A percentile compares a stretch with the other conserved stretches of the same genome.
Conservation (phyloP, 2,329 filamentous ascomycete species). For the Pseudogymnoascus sp. region DNA sequence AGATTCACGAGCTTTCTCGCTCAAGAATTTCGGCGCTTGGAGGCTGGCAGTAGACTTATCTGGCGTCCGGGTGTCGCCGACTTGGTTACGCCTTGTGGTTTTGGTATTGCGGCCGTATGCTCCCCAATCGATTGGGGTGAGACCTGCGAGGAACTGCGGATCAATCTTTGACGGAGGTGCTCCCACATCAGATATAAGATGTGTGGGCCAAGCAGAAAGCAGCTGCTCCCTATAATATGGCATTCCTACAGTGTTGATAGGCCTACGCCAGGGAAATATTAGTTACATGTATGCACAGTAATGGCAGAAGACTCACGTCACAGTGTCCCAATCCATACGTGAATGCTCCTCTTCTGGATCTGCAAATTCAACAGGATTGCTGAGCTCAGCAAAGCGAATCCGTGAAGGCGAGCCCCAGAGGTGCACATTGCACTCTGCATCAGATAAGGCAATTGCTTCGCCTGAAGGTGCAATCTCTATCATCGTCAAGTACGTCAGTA, state of each 20-base stretch:
- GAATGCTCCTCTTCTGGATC: constrained; percentile 46
- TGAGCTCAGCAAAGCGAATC: constrained; percentile 63
- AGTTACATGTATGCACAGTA: neutral
- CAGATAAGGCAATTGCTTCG: constrained; percentile 60
- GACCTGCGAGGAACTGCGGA: constrained; percentile 56
- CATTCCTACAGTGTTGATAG: constrained; percentile 80
- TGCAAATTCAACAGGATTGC: constrained; percentile 59
- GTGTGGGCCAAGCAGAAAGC: constrained; percentile 82
- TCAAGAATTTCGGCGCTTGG: constrained; percentile 83
- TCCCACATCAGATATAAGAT: constrained; percentile 77
- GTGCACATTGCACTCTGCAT: constrained; percentile 58
- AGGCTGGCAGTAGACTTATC: constrained; percentile 54
- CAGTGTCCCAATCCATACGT: constrained; percentile 54
- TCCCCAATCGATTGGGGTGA: constrained; percentile 68
- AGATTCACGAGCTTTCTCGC: constrained; percentile 76
- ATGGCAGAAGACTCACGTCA: constrained; percentile 48
- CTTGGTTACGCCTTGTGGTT: constrained; percentile 70
- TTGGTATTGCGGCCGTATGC: constrained; percentile 71
- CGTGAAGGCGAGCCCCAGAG: constrained; percentile 66
- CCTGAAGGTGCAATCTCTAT: constrained; percentile 66
- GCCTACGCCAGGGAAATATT: constrained; percentile 39
- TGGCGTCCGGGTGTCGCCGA: constrained; percentile 64
- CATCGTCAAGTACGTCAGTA: constrained; percentile 51
- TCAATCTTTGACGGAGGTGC: constrained; percentile 74
- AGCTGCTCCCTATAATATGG: constrained; percentile 87